These are phyloP conservation scores for Boletus bicolor DNA, from an alignment of 768 basidiomycete species.

Conservation along the genomic window DNA sequence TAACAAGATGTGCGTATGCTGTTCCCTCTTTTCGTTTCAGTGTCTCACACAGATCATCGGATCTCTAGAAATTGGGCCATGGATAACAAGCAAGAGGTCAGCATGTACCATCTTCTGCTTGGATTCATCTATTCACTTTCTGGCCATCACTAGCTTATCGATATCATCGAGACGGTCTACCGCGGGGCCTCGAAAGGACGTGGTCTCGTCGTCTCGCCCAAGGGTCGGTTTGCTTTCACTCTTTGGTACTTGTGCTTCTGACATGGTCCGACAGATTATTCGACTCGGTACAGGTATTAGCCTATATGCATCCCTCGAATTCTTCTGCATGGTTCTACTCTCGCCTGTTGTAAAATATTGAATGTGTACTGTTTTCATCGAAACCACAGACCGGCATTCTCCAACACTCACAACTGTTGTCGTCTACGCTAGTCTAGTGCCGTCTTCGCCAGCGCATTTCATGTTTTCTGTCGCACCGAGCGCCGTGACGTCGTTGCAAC, in stretches of 20 bases:
- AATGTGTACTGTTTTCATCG: neutral
- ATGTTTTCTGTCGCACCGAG: conserved; percentile 24
- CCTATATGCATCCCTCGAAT: neutral
- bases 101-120: conserved; percentile 10
- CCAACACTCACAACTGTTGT: neutral
- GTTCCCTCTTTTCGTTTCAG: neutral
- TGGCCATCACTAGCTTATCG: conserved; percentile 67
- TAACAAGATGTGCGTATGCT: conserved; percentile 85
- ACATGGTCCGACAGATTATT: conserved; percentile 54
- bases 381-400: conserved; percentile 17
- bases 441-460: conserved; percentile 9
- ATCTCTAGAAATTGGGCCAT: conserved; percentile 91
- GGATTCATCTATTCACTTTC: neutral
- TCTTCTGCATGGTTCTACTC: neutral
- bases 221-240: conserved; percentile 53
- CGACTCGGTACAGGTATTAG: conserved; percentile 75
- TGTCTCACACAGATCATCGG: neutral
- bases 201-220: conserved; percentile 95
- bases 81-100: conserved; percentile 96
- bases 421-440: conserved; percentile 16
- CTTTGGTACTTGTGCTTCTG: neutral
- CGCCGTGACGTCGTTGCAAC: conserved; percentile 29
- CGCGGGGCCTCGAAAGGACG: conserved; percentile 96
- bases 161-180: conserved; percentile 98
- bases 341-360: neutral